phyloP scores from a whole-genome alignment of 2,329 filamentous ascomycete species.

The Fusarium penzigii region DNA sequence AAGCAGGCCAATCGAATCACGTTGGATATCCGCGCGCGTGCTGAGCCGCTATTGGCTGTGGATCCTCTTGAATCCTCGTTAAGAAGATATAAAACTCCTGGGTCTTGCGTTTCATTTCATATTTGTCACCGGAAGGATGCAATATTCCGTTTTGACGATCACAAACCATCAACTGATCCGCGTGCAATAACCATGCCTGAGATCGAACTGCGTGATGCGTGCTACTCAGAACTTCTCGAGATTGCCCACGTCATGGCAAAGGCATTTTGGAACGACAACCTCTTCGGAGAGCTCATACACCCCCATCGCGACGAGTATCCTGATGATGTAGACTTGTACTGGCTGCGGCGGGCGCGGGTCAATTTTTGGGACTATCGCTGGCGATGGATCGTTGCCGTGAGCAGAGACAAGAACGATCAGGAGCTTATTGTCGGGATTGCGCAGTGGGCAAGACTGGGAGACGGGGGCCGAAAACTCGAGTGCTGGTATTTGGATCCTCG shows the following conservation, averaged over 20 bases:
- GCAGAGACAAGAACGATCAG: conserved; percentile 10
- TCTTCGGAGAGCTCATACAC: conserved; percentile 37
- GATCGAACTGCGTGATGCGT: conserved; percentile 14
- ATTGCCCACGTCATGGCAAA: conserved; percentile 32
- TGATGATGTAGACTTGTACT: conserved; percentile 33
- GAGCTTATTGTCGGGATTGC: conserved; percentile 17
- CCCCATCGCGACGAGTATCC: conserved; percentile 35
- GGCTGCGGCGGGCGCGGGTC: conserved; percentile 28
- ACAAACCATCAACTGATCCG: too few relatives aligned
- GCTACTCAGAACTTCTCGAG: conserved; percentile 27
- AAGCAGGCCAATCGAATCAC: conserved; percentile 12
- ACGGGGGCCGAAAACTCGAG: conserved; percentile 14
- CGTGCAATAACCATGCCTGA: conserved; percentile 14
- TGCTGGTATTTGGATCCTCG: conserved; percentile 14
- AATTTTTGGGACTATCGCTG: conserved; percentile 32
- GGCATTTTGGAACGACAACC: conserved; percentile 36
- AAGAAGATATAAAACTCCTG: conserved; percentile 6
- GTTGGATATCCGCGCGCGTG: too few relatives aligned
- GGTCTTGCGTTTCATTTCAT: too few relatives aligned
- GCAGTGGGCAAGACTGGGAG: conserved; percentile 22
- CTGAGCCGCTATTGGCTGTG: too few relatives aligned
- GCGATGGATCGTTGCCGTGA: conserved; percentile 30
- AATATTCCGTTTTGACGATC: too few relatives aligned
- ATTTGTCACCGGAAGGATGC: too few relatives aligned
- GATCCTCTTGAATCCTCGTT: neutral